These are phyloP conservation scores for Alternaria angustiovoidea DNA, from an alignment of 2,329 filamentous ascomycete species.

Conservation along the genomic window DNA sequence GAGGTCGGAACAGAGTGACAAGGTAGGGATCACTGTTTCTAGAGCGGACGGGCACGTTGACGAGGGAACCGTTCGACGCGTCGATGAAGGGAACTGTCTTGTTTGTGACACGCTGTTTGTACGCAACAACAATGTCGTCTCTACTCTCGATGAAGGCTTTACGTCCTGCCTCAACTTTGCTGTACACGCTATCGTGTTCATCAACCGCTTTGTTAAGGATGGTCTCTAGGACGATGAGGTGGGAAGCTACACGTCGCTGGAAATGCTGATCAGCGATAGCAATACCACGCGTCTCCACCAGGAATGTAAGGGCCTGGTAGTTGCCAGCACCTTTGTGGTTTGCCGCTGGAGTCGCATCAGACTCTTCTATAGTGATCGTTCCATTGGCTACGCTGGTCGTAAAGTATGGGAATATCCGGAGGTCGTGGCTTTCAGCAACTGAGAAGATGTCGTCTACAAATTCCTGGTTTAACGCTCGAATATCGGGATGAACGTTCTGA, in stretches of 20 bases:
- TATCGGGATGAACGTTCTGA: constrained; percentile 36
- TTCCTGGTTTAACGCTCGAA: constrained; percentile 38
- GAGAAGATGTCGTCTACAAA: constrained; percentile 34
- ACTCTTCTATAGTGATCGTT: constrained; percentile 33
- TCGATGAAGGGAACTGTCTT: background rate
- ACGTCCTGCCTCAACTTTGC: background rate
- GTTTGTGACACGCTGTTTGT: background rate
- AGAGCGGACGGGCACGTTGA: constrained; percentile 1
- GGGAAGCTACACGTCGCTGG: constrained; percentile 32
- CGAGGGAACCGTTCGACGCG: background rate
- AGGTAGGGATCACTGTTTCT: constrained; percentile 23
- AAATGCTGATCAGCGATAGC: constrained; percentile 40
- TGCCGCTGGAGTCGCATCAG: constrained; percentile 35
- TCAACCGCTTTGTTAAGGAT: constrained; percentile 15
- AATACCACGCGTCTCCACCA: constrained; percentile 39
- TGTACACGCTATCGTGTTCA: background rate
- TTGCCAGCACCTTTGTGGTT: constrained; percentile 41
- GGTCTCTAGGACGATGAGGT: constrained; percentile 31
- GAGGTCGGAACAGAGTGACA: constrained; percentile 25
- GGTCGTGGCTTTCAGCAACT: constrained; percentile 3
- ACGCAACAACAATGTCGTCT: background rate
- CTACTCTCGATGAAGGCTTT: background rate
- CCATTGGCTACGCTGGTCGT: constrained; percentile 27
- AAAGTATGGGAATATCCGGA: constrained; percentile 38
- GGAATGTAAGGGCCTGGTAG: constrained; percentile 35